Evolutionary conservation across 2,329 filamentous ascomycete genomes (phyloP).

Genomic region (Ophiostoma sp.): DNA sequence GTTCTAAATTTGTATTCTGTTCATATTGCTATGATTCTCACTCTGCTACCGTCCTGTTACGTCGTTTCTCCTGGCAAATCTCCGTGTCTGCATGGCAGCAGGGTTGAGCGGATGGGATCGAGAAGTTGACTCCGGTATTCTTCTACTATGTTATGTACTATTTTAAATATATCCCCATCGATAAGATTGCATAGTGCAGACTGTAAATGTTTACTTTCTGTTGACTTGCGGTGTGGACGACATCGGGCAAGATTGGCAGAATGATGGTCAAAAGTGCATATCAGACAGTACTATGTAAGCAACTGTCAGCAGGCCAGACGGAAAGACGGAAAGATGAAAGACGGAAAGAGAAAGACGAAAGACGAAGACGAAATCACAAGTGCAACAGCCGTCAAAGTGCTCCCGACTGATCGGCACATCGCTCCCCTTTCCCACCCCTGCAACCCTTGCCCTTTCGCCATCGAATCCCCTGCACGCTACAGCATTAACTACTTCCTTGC

Average conservation of each 20-base stretch:
- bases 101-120: neutral
- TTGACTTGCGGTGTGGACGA: neutral
- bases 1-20: neutral
- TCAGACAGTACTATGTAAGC: neutral
- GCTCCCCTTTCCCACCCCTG: conserved; percentile 3
- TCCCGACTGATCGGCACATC: conserved; percentile 2
- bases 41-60: neutral
- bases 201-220: neutral
- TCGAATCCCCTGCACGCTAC: neutral
- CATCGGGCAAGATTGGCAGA: neutral
- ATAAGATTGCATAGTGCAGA: neutral
- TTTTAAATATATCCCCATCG: neutral
- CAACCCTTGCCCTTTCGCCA: neutral
- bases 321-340: neutral
- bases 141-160: neutral
- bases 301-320: neutral
- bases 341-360: too few relatives aligned
- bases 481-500: conserved; percentile 5
- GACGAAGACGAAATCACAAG: too few relatives aligned
- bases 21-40: neutral
- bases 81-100: conserved; percentile 1
- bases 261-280: too few relatives aligned
- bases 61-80: neutral
- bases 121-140: too few relatives aligned
- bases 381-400: neutral